Base-by-base conservation (phyloP, 352 stramenopile species). In the Pythium sp. region DNA sequence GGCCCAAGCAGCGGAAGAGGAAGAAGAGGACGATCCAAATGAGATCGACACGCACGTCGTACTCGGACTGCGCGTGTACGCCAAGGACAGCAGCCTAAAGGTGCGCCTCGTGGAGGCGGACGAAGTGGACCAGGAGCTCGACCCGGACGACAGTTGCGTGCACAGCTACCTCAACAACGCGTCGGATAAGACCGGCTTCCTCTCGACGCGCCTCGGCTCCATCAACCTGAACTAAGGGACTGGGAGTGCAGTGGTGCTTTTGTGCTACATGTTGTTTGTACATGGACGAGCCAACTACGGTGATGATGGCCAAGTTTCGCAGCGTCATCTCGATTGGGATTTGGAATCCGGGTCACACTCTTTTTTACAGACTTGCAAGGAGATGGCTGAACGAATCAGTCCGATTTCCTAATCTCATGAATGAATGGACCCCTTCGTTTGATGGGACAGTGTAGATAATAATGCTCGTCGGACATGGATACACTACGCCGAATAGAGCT, bases 31-130 rank as follows among this genome's bases (percentile, higher is more conserved):
- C 2, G 43, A 43, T 20, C 54, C 58, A 6, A 53, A 43, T 12
- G 72, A 79, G 22, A 46, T 65, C 12, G 71, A 79, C 49, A 67
- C 63, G n/a, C 62, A 71, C 20, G 64, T 60, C 4, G 64, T 75
- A 14, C 32, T 82, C 15, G 76, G 75, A 34, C 55, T 82, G 15
- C 73, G 70, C 38, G 69, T 80, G 18, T 72, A 82, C 54, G 69
- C 76, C 18, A 74, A 72, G 56, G 75, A 81, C 58, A 60, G 60
- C 3, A 53, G 55, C 46, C 62, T 72, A 6, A 46, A 62, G 62
- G 68, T 74, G 7, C 46, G 59, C 1, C 61, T 72, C 20, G 49
- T 69, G 12, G 62, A 59, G 11, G 51, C 59, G 7, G 51, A 72
- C 12, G 61, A 64, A 0, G 62, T 53, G 1, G 20, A 64, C 65